These are phyloP conservation scores for Echeveria elegans DNA, from an alignment of 164 flowering plant species.

Conservation along the genomic window DNA sequence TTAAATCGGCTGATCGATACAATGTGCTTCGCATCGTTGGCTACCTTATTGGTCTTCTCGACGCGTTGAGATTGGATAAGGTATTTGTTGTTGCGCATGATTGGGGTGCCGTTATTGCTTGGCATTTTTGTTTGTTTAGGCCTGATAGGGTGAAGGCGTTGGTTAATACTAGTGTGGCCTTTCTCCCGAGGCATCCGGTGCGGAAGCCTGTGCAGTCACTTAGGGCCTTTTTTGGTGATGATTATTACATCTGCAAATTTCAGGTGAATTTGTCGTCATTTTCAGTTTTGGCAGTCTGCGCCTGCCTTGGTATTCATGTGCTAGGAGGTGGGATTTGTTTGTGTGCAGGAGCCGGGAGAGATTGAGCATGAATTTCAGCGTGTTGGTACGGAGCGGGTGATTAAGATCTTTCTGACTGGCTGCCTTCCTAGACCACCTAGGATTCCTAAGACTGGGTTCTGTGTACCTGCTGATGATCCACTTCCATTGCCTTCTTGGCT, in stretches of 20 bases:
- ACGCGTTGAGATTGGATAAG: slow-evolving; percentile 36
- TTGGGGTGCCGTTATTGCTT: slow-evolving; percentile 64
- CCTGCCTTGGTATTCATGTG: not conserved
- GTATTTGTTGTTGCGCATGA: slow-evolving; percentile 66
- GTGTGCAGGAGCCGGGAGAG: slow-evolving; percentile 49
- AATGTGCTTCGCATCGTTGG: slow-evolving; percentile 52
- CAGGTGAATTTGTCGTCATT: slow-evolving; percentile 23
- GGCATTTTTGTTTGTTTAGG: slow-evolving; percentile 50
- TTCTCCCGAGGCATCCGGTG: slow-evolving; percentile 30
- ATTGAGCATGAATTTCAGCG: slow-evolving; percentile 42
- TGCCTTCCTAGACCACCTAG: slow-evolving; percentile 35
- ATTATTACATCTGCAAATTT: slow-evolving; percentile 59
- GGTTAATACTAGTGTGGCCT: slow-evolving; percentile 43
- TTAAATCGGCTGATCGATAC: slow-evolving; percentile 31
- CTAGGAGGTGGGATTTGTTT: not conserved
- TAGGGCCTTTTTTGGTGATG: slow-evolving; percentile 41
- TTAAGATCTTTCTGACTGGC: slow-evolving; percentile 26
- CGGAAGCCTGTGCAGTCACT: slow-evolving; percentile 27
- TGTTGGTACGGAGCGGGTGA: slow-evolving; percentile 20
- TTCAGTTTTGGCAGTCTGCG: not conserved
- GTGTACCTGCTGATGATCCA: slow-evolving; percentile 17
- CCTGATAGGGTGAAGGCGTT: slow-evolving; percentile 56
- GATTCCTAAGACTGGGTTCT: slow-evolving; percentile 33
- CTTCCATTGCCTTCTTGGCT: slow-evolving; percentile 47
- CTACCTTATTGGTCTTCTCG: slow-evolving; percentile 51